Base-by-base conservation (phyloP, 768 basidiomycete genomes). In the Xerocomellus dryophilus region DNA sequence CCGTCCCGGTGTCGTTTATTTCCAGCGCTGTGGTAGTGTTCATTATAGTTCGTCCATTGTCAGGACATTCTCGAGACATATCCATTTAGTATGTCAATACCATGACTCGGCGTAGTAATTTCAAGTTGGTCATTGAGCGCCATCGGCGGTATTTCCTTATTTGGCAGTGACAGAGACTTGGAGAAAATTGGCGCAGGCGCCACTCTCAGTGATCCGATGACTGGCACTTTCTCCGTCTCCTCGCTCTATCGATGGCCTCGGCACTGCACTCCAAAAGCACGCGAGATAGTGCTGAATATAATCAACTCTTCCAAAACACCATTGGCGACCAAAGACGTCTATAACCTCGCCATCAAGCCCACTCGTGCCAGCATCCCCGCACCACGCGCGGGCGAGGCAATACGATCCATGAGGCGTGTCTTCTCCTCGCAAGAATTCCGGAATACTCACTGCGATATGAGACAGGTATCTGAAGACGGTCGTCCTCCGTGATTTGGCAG, bases 391-490 rank as follows among this genome's bases (percentile, higher is more conserved):
- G 71, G 75, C 9, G 78, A 84, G 57, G 74, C 76, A 7, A 67
- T 87, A 44, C 76, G 80, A 18, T 87, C 86, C 14, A 70, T 83
- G 50, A 71, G 63, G 85, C 81, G 51, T 43, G 75, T 70, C 18
- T 20, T 17, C 14, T 21, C 17, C 18, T 1, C 29, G 7, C 1
- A 18, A 20, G 21, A 10, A 15, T 23, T 10, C 3, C 11, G 11
- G 23, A 6, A 18, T 0, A 17, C 14, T 12, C 8, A 31, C 7
- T 14, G 21, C 14, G 45, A 42, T 25, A 18, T 17, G 41, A 20
- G 34, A 43, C 29, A 85, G 84, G 25, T 85, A 81, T 61, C 66
- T 88, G 38, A 86, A 85, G 65, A 72, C 61, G 18, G 65, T 72
- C 14, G 71, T 87, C 7, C 72, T 88, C 2, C 76, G 76, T 1